These are phyloP conservation scores for Neonectria coccinea DNA, from an alignment of 2,329 filamentous ascomycete genomes.

Conservation along the genomic window DNA sequence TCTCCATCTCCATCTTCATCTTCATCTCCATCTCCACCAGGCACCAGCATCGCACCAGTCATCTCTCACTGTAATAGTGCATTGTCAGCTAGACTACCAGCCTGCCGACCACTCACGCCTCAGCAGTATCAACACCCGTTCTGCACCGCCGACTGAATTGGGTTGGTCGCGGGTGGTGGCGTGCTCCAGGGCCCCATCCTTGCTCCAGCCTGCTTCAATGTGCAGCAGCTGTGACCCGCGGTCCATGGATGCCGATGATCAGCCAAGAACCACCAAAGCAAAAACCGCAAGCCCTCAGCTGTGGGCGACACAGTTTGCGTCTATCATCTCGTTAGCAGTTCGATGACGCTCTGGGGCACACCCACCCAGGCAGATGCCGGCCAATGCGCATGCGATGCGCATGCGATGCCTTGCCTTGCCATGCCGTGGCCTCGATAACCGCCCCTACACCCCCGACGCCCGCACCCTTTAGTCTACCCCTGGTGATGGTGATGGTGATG, in stretches of 20 bases:
- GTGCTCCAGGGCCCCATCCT: slow-evolving; percentile 4
- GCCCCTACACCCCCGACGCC: background rate
- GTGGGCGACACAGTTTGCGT: slow-evolving; percentile 31
- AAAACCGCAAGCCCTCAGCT: slow-evolving; percentile 20
- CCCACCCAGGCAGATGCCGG: slow-evolving; percentile 7
- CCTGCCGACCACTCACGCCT: slow-evolving; percentile 14
- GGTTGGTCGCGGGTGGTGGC: slow-evolving; percentile 35
- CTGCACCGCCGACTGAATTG: slow-evolving; percentile 40
- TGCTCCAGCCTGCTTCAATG: slow-evolving; percentile 6
- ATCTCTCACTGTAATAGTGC: slow-evolving; percentile 24
- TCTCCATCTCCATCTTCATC: background rate
- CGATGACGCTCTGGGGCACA: slow-evolving; percentile 34
- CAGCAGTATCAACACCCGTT: slow-evolving; percentile 24
- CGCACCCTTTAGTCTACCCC: background rate
- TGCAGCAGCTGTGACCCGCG: slow-evolving; percentile 25
- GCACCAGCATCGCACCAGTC: slow-evolving; percentile 17
- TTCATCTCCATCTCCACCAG: background rate
- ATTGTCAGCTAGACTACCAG: slow-evolving; percentile 13
- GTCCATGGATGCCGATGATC: slow-evolving; percentile 11
- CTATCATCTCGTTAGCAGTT: slow-evolving; percentile 20
- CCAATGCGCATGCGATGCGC: slow-evolving; percentile 8
- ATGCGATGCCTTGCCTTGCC: background rate
- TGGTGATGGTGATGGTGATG: background rate
- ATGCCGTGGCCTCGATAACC: background rate
- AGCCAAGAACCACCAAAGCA: slow-evolving; percentile 35